phyloP scores from a whole-genome alignment of 768 basidiomycete species.

The Russula sp. region DNA sequence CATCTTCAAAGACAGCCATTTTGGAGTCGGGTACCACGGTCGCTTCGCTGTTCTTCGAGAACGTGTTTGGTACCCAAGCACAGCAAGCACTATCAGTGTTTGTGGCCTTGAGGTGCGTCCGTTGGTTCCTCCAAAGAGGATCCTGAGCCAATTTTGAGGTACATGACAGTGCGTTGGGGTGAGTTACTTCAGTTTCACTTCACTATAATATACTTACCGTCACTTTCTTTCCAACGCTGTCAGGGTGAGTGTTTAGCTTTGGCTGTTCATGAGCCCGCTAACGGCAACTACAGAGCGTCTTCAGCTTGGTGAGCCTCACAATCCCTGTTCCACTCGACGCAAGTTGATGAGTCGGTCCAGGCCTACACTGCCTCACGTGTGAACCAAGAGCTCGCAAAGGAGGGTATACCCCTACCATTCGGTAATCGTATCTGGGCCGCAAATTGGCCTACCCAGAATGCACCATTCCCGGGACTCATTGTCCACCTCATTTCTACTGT shows the following conservation, averaged over 20 bases:
- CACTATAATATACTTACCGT: neutral
- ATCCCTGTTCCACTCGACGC: neutral
- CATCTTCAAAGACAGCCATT: constrained; percentile 44
- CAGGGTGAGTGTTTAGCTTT: constrained; percentile 3
- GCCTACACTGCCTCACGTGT: constrained; percentile 45
- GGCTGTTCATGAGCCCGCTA: neutral
- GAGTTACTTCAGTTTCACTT: constrained; percentile 2
- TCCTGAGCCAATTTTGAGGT: neutral
- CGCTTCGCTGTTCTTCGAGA: constrained; percentile 52
- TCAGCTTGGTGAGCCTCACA: neutral
- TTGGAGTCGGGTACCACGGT: constrained; percentile 44
- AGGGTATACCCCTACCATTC: constrained; percentile 54
- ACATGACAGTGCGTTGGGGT: constrained; percentile 31
- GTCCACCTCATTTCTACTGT: constrained; percentile 49
- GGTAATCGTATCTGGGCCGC: constrained; percentile 55
- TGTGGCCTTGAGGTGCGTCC: constrained; percentile 44
- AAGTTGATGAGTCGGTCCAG: constrained; percentile 24
- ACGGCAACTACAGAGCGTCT: constrained; percentile 9
- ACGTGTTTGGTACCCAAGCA: constrained; percentile 48
- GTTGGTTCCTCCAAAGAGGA: neutral
- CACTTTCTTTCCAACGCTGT: neutral
- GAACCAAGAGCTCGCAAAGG: constrained; percentile 58
- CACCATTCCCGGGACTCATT: constrained; percentile 48
- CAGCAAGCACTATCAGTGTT: constrained; percentile 50
- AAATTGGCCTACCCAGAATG: constrained; percentile 53